Percentiles rank a stretch among this genome's conserved stretches.
These are phyloP conservation scores for Phragmites australis DNA, from an alignment of 176 grass and related monocot genomes.

Conservation along the genomic window DNA sequence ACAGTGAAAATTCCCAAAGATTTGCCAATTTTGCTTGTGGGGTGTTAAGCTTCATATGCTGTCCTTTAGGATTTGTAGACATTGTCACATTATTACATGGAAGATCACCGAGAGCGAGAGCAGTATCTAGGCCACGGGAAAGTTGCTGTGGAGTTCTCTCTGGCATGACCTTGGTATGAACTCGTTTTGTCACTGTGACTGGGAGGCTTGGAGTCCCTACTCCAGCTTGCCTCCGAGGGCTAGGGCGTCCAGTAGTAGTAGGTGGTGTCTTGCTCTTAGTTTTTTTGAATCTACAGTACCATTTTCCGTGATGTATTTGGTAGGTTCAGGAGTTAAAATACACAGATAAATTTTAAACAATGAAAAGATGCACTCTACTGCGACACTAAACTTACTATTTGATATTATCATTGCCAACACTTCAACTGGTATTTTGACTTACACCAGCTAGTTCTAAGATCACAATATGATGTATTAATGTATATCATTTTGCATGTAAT, in stretches of 20 bases:
- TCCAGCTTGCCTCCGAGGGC: constrained; percentile 48
- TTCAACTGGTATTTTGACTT: background rate
- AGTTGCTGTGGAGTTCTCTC: constrained; percentile 45
- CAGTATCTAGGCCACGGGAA: constrained; percentile 30
- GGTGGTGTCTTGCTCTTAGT: constrained; percentile 47
- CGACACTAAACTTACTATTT: background rate
- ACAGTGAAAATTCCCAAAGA: constrained; percentile 40
- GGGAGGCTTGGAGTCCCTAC: constrained; percentile 39
- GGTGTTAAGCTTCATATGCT: constrained; percentile 23
- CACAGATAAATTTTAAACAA: background rate
- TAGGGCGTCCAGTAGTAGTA: constrained; percentile 43
- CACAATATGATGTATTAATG: background rate
- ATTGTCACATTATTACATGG: background rate
- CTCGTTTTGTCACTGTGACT: constrained; percentile 39
- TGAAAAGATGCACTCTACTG: background rate
- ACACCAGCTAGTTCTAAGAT: background rate
- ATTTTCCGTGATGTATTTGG: constrained; percentile 59
- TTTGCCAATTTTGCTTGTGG: constrained; percentile 32
- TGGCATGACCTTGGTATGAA: constrained; percentile 33
- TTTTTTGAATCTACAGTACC: constrained; percentile 41
- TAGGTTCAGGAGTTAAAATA: constrained; percentile 42
- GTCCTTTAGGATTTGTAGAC: constrained; percentile 35
- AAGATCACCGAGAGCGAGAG: background rate
- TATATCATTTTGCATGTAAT: background rate
- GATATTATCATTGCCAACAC: background rate